phyloP scores from a whole-genome alignment of 2,329 filamentous ascomycete genomes.

The Mycosphaerelloides madeirae region DNA sequence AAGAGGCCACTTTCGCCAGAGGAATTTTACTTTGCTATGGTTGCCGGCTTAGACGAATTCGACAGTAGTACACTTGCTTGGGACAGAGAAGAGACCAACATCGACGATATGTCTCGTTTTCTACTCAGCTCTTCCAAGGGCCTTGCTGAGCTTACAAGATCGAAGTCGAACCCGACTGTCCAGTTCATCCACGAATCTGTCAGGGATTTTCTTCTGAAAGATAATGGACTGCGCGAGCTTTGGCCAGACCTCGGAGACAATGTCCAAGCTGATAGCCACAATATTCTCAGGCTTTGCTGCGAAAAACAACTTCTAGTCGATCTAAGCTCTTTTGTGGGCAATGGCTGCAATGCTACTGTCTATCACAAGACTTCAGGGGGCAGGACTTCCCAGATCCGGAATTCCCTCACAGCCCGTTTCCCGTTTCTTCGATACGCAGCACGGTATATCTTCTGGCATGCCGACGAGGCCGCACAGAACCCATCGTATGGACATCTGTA shows the following conservation, averaged over 20 bases:
- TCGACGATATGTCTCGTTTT: conserved; percentile 29
- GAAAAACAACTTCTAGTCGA: conserved; percentile 5
- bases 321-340: neutral
- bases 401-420: conserved; percentile 26
- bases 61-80: conserved; percentile 6
- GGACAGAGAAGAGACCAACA: conserved; percentile 18
- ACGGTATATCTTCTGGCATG: conserved; percentile 39
- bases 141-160: conserved; percentile 41
- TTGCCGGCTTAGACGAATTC: conserved; percentile 20
- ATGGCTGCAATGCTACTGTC: neutral
- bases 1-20: conserved; percentile 38
- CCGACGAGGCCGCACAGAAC: conserved; percentile 32
- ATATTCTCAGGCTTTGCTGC: conserved; percentile 17
- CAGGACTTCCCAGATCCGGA: conserved; percentile 12
- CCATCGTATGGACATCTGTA: conserved; percentile 30
- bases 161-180: conserved; percentile 29
- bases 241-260: conserved; percentile 22
- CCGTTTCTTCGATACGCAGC: conserved; percentile 48
- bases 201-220: conserved; percentile 43
- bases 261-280: conserved; percentile 10
- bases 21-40: conserved; percentile 46
- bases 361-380: neutral
- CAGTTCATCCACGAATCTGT: conserved; percentile 55
- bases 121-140: conserved; percentile 49
- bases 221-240: conserved; percentile 28